Conservation (phyloP, 2,329 filamentous ascomycete genomes). For the Botrytis paeoniae region DNA sequence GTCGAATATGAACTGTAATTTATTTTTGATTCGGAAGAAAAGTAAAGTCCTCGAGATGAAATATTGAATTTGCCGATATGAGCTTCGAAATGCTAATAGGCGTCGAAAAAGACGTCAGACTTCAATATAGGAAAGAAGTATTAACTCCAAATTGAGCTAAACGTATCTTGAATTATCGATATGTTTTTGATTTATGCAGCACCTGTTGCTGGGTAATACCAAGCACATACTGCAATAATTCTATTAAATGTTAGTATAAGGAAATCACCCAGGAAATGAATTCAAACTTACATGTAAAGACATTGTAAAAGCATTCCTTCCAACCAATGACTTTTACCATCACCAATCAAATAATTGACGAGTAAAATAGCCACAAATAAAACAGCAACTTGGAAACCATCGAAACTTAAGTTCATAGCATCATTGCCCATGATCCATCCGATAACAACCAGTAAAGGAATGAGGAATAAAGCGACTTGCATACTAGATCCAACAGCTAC, state of each 20-base stretch:
- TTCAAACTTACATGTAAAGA: slow-evolving; percentile 34
- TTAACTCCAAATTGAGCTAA: background rate
- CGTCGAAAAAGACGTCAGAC: background rate
- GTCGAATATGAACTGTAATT: background rate
- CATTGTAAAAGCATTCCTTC: slow-evolving; percentile 36
- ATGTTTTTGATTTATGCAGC: background rate
- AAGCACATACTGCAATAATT: slow-evolving; percentile 29
- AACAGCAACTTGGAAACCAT: slow-evolving; percentile 82
- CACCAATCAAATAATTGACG: slow-evolving; percentile 81
- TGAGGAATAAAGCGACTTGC: slow-evolving; percentile 79
- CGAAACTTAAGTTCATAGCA: slow-evolving; percentile 65
- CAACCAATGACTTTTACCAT: slow-evolving; percentile 53
- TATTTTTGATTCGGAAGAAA: background rate
- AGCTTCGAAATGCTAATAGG: background rate
- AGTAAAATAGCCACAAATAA: slow-evolving; percentile 81
- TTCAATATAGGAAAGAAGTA: background rate
- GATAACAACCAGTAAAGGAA: slow-evolving; percentile 74
- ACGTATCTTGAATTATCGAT: background rate
- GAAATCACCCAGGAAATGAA: background rate
- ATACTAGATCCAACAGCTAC: slow-evolving; percentile 81
- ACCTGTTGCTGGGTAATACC: slow-evolving; percentile 24
- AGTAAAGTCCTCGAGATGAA: background rate
- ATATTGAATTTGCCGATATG: background rate
- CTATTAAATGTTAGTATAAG: slow-evolving; percentile 8
- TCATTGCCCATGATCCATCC: slow-evolving; percentile 72